Base-by-base conservation (phyloP, 2,329 filamentous ascomycete species). In the Cordyceps pruinosa region DNA sequence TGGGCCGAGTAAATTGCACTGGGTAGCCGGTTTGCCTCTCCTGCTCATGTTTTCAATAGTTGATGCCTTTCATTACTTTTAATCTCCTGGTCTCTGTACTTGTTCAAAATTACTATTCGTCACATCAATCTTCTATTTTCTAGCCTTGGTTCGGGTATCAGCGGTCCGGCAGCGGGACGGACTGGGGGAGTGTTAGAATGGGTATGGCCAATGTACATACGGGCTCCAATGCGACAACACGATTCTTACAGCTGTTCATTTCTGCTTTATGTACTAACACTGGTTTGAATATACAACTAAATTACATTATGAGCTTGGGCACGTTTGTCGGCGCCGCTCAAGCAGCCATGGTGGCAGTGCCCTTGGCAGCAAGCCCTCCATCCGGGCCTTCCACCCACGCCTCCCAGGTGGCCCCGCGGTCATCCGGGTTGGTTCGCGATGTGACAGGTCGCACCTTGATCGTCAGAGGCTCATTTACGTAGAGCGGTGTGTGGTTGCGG, bases 401-500 rank as follows among this genome's bases (percentile, higher is more conserved):
- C 61, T 85, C 80, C 77, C 79, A 87, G 41, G 66, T 44, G 1
- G 25, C 30, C 3, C 17, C 72, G 65, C 58, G 69, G 70, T 64
- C 72, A n/a, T 70, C 70, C 1, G 50, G 44, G 13, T 61, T 63
- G 12, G 66, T 73, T 58, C 53, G 53, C 19, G 34, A 28, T n/a
- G 46, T 26, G 1, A 56, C 45, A 32, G 70, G 75, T 60, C 81
- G 79, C 15, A 87, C 79, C 65, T 89, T 93, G 4, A 97, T 77
- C 30, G 71, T 83, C 71, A 96, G 76, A 51, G 80, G 70, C 69
- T 94, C 87, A 44, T 81, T 77, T 30, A 85, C 89, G 69, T 90
- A 95, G 21, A 97, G 74, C 15, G 93, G 92, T 10, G 87, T 83
- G 26, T 95, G 70, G 68, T 97, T 96, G 50, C 84, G 82, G 70